These are phyloP conservation scores for Suillus fuscotomentosus DNA, from an alignment of 768 basidiomycete species.

Conservation along the genomic window DNA sequence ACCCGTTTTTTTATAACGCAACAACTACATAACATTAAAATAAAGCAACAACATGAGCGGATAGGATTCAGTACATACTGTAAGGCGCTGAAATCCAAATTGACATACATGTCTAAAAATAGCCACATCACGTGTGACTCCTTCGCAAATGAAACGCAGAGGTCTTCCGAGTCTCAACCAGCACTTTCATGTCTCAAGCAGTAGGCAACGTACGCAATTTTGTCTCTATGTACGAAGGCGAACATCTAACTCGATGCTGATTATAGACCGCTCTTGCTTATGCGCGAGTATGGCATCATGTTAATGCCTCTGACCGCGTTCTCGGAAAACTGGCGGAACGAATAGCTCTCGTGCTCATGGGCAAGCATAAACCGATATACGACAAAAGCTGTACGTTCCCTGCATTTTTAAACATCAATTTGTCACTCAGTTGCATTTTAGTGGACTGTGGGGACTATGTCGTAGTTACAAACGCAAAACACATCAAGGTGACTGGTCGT, in stretches of 20 bases:
- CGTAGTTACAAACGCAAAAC: slow-evolving; percentile 85
- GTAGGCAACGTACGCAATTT: slow-evolving; percentile 69
- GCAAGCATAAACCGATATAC: slow-evolving; percentile 98
- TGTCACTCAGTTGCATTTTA: slow-evolving; percentile 26
- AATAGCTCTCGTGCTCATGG: slow-evolving; percentile 96
- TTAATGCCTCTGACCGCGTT: slow-evolving; percentile 87
- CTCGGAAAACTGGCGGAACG: slow-evolving; percentile 92
- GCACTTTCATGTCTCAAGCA: slow-evolving; percentile 68
- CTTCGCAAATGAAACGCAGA: not conserved
- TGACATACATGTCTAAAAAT: not conserved
- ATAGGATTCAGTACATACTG: too few species aligned
- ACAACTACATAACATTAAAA: too few species aligned
- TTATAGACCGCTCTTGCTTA: slow-evolving; percentile 90
- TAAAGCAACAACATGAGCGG: too few species aligned
- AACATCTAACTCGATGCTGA: not conserved
- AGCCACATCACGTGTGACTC: slow-evolving; percentile 4
- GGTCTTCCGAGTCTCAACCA: not conserved
- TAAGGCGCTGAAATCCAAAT: too few species aligned
- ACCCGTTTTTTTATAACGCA: too few species aligned
- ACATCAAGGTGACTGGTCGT: slow-evolving; percentile 83
- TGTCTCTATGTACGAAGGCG: not conserved
- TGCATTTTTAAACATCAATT: not conserved
- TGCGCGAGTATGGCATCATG: slow-evolving; percentile 95
- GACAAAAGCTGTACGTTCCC: slow-evolving; percentile 76
- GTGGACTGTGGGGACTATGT: slow-evolving; percentile 99